phyloP scores from a whole-genome alignment of 1,139 yeast genomes.

The Hyphopichia fennica region DNA sequence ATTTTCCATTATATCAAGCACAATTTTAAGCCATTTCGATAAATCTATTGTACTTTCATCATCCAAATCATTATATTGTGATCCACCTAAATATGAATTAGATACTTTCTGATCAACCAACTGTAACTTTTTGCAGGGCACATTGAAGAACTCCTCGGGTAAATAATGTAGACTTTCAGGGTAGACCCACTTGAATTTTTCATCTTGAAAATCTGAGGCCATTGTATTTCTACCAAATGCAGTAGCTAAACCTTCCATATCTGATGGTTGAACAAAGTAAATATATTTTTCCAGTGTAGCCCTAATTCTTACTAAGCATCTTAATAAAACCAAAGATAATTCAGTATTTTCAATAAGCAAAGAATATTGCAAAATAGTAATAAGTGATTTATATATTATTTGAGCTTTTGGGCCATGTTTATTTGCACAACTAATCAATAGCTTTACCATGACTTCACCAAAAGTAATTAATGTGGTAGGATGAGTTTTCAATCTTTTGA shows the following conservation, averaged over 20 bases:
- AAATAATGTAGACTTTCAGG: slow-evolving; percentile 58
- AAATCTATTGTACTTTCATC: slow-evolving; percentile 38
- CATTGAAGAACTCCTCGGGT: slow-evolving; percentile 40
- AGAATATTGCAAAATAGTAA: slow-evolving; percentile 27
- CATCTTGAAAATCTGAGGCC: slow-evolving; percentile 17
- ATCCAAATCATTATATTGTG: slow-evolving; percentile 8
- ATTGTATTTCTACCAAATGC: slow-evolving; percentile 52
- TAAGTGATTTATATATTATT: slow-evolving; percentile 26
- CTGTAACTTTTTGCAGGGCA: slow-evolving; percentile 22
- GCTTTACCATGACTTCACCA: slow-evolving; percentile 31
- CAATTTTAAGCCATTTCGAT: slow-evolving; percentile 52
- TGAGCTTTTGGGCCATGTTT: slow-evolving; percentile 28
- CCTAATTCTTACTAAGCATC: slow-evolving; percentile 58
- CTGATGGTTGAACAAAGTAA: slow-evolving; percentile 55
- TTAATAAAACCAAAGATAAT: slow-evolving; percentile 48
- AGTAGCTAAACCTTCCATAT: slow-evolving; percentile 67
- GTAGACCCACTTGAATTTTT: slow-evolving; percentile 49
- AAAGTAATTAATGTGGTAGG: slow-evolving; percentile 10
- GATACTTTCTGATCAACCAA: slow-evolving; percentile 1
- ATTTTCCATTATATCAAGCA: slow-evolving; percentile 49
- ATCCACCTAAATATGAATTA: slow-evolving; percentile 7
- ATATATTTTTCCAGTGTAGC: slow-evolving; percentile 47
- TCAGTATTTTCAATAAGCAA: slow-evolving; percentile 26
- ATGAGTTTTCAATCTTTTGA: not conserved
- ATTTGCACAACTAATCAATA: slow-evolving; percentile 28